phyloP scores from a whole-genome alignment of 2,329 filamentous ascomycete genomes.

The Didymella segeticola region DNA sequence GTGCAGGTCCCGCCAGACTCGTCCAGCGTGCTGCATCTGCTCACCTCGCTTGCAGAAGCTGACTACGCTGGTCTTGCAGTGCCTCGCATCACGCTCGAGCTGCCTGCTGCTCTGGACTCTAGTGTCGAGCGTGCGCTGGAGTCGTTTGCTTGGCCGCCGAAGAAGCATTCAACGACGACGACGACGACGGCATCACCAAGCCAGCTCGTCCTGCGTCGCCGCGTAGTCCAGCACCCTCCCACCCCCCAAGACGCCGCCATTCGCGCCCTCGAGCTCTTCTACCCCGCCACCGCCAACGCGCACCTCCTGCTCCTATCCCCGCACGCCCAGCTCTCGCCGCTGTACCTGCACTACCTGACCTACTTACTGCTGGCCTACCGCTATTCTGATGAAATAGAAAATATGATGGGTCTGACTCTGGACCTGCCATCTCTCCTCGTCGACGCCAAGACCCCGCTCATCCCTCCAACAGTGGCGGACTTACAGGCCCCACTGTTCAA shows the following conservation, averaged over 20 bases:
- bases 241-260: conserved; percentile 73
- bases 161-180: conserved; percentile 43
- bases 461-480: conserved; percentile 50
- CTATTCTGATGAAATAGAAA: conserved; percentile 67
- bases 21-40: conserved; percentile 78
- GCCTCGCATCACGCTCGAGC: conserved; percentile 83
- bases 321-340: conserved; percentile 77
- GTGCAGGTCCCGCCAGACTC: conserved; percentile 76
- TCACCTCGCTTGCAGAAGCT: conserved; percentile 75
- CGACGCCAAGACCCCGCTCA: conserved; percentile 66
- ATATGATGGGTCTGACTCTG: conserved; percentile 80
- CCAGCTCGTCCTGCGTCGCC: conserved; percentile 73
- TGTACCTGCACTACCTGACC: conserved; percentile 87
- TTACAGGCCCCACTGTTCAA: conserved; percentile 47
- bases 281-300: conserved; percentile 70
- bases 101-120: conserved; percentile 74
- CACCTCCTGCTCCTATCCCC: conserved; percentile 88
- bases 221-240: conserved; percentile 67
- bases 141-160: conserved; percentile 70
- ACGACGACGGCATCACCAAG: no score
- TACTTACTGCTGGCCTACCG: conserved; percentile 79
- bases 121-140: conserved; percentile 69
- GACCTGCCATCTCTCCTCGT: conserved; percentile 72
- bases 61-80: conserved; percentile 74
- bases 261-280: conserved; percentile 86